These are phyloP conservation scores for Cytospora paraplurivora DNA, from an alignment of 2,329 filamentous ascomycete genomes.

Conservation along the genomic window DNA sequence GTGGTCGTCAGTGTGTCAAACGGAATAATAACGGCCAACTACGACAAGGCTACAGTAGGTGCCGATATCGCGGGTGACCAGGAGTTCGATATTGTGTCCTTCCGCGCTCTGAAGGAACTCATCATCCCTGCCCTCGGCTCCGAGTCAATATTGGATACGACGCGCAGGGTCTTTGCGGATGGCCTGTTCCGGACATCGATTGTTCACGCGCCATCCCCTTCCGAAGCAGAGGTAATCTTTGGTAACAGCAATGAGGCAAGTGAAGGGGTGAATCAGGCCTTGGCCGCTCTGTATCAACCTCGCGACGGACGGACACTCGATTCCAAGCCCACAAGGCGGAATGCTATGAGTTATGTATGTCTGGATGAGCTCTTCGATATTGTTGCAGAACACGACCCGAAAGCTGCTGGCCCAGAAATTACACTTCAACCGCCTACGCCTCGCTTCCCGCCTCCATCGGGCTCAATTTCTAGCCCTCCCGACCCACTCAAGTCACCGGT, in stretches of 20 bases:
- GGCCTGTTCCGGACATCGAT: conserved; percentile 82
- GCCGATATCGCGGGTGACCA: conserved; percentile 68
- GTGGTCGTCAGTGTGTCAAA: conserved; percentile 65
- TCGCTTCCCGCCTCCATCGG: conserved; percentile 38
- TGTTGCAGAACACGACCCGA: conserved; percentile 54
- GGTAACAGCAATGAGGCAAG: conserved; percentile 44
- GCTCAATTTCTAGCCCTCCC: conserved; percentile 30
- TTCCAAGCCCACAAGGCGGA: conserved; percentile 63
- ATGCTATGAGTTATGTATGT: conserved; percentile 76
- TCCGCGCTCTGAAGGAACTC: conserved; percentile 67
- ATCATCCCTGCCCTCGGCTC: conserved; percentile 75
- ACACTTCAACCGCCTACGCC: conserved; percentile 49
- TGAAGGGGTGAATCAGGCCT: conserved; percentile 51
- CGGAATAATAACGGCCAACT: conserved; percentile 70
- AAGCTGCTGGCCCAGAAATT: conserved; percentile 40
- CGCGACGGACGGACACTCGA: conserved; percentile 74
- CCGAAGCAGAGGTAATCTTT: conserved; percentile 60
- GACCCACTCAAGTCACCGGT: conserved; percentile 26
- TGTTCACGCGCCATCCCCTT: conserved; percentile 65
- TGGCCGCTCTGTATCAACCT: conserved; percentile 59
- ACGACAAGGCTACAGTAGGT: conserved; percentile 47
- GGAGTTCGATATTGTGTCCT: conserved; percentile 76
- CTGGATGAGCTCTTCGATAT: conserved; percentile 77
- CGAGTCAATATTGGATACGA: conserved; percentile 63
- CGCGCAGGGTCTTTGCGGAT: conserved; percentile 69